Evolutionary conservation across 2,329 filamentous ascomycete species (phyloP).

Genomic region (Calonectria naviculata): DNA sequence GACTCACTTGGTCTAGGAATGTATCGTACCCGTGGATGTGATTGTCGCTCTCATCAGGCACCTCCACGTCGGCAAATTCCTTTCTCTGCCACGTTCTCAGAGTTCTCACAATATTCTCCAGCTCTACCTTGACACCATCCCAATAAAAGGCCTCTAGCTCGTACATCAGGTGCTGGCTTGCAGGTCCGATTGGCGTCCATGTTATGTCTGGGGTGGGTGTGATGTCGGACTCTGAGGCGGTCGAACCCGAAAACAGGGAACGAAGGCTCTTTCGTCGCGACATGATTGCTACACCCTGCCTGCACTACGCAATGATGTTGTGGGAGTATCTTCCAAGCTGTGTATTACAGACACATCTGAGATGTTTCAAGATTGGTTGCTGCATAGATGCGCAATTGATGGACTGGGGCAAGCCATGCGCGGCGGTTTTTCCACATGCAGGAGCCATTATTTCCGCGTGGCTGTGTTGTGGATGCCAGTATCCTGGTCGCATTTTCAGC

Average conservation of each 20-base stretch:
- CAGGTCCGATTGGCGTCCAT: not conserved
- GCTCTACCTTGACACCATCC: not conserved
- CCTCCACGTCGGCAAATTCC: not conserved
- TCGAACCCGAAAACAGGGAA: not conserved
- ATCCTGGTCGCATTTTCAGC: not conserved
- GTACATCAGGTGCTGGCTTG: not conserved
- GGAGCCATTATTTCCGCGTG: not conserved
- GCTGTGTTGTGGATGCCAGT: not conserved
- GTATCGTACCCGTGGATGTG: not conserved
- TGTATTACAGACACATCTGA: no score
- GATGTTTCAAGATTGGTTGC: not conserved
- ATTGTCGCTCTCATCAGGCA: not conserved
- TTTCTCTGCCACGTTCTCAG: not conserved
- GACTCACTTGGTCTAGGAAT: not conserved
- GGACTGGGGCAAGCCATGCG: not conserved
- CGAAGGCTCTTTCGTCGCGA: not conserved
- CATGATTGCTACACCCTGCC: not conserved
- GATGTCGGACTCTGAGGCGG: not conserved
- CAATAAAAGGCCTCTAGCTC: not conserved
- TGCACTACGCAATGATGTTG: no score
- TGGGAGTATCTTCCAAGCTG: no score
- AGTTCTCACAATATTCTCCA: not conserved
- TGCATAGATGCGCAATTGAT: not conserved
- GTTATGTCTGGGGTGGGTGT: not conserved
- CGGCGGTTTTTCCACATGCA: not conserved